Conservation (phyloP, 1,139 yeast species). For the Magnusiomyces sp. region DNA sequence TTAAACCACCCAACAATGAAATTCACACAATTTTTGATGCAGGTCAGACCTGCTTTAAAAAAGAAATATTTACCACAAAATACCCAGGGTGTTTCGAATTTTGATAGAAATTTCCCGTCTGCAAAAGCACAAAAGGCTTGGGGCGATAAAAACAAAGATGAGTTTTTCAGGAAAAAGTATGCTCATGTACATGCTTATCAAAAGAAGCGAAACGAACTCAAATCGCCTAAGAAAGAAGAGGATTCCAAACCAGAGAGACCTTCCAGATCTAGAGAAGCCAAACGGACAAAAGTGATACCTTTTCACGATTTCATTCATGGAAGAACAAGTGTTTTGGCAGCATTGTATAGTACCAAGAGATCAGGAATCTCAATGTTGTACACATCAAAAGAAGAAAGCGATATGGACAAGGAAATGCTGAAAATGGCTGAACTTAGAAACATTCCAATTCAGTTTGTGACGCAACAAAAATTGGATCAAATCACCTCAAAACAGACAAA, state of each 20-base stretch:
- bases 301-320: constrained; percentile 61
- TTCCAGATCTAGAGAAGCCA: neutral
- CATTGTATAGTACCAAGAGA: constrained; percentile 50
- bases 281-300: neutral
- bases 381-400: neutral
- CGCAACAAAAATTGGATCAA: constrained; percentile 48
- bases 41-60: too few relatives aligned
- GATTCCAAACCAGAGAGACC: neutral
- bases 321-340: constrained; percentile 66
- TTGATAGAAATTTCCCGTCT: constrained; percentile 41
- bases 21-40: too few relatives aligned
- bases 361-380: constrained; percentile 13
- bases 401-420: constrained; percentile 30
- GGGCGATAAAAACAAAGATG: constrained; percentile 49
- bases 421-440: constrained; percentile 41
- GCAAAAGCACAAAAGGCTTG: constrained; percentile 42
- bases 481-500: constrained; percentile 68
- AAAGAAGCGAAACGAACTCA: neutral
- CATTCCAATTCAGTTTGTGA: constrained; percentile 38
- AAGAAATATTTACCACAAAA: too few relatives aligned
- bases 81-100: constrained; percentile 11
- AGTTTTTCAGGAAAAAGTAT: constrained; percentile 46
- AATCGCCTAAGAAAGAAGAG: constrained; percentile 16
- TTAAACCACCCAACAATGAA: too few relatives aligned
- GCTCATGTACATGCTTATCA: constrained; percentile 52